phyloP scores from a whole-genome alignment of 805 yeast species.

The Ogataea methylovora region DNA sequence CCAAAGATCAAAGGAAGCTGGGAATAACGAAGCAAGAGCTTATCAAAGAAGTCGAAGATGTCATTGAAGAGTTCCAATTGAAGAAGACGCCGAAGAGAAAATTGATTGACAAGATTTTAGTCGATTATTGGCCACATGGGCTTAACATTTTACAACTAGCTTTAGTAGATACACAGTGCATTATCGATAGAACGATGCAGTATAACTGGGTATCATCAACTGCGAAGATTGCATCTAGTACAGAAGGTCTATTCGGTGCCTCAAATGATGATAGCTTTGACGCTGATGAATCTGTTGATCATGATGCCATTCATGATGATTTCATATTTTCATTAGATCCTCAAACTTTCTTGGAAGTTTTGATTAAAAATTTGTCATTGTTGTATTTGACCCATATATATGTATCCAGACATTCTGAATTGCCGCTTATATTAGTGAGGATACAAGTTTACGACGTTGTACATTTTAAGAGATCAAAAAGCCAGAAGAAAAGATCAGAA shows the following conservation, averaged over 20 bases:
- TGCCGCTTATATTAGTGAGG: slow-evolving; percentile 54
- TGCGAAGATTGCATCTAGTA: slow-evolving; percentile 28
- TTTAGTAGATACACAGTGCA: slow-evolving; percentile 58
- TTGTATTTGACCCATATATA: slow-evolving; percentile 60
- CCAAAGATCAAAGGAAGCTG: slow-evolving; percentile 10
- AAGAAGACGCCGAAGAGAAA: slow-evolving; percentile 19
- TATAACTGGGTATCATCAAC: slow-evolving; percentile 43
- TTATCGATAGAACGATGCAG: slow-evolving; percentile 49
- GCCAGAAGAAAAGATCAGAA: slow-evolving; percentile 10
- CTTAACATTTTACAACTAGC: slow-evolving; percentile 60
- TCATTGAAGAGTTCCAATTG: slow-evolving; percentile 5
- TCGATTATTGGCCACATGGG: slow-evolving; percentile 47
- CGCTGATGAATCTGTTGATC: neutral
- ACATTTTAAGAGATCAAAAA: slow-evolving; percentile 5
- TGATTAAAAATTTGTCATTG: slow-evolving; percentile 40
- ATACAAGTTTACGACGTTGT: slow-evolving; percentile 59
- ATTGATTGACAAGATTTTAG: slow-evolving; percentile 37
- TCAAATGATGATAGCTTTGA: neutral
- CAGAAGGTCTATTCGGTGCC: slow-evolving; percentile 29
- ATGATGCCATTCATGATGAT: slow-evolving; percentile 20
- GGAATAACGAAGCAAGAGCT: slow-evolving; percentile 13
- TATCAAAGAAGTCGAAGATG: slow-evolving; percentile 8
- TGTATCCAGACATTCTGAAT: slow-evolving; percentile 55
- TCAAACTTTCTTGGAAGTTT: slow-evolving; percentile 37
- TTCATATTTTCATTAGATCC: slow-evolving; percentile 38